Evolutionary conservation across 129 eudicot species (phyloP).

Genomic region (Chrysanthemum seticuspe): DNA sequence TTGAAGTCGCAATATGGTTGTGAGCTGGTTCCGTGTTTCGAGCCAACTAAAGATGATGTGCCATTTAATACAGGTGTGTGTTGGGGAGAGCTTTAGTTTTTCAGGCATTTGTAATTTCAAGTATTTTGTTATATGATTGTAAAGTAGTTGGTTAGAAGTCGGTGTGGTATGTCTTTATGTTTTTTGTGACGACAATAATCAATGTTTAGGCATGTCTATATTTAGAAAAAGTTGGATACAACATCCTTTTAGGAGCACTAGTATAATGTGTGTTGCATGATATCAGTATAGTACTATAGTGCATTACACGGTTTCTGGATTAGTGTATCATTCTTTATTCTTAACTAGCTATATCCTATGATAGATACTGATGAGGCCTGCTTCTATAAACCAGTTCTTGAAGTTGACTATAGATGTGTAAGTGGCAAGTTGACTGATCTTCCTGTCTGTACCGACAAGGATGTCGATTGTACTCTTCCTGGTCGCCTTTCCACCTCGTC

Average conservation of each 20-base stretch:
- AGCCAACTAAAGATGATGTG: slow-evolving; percentile 28
- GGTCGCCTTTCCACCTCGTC: slow-evolving; percentile 51
- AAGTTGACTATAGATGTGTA: slow-evolving; percentile 26
- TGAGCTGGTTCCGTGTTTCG: slow-evolving; percentile 36
- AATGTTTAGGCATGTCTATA: too few species aligned
- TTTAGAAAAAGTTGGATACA: too few species aligned
- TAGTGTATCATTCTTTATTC: slow-evolving; percentile 3
- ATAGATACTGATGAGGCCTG: slow-evolving; percentile 40
- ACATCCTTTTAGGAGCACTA: too few species aligned
- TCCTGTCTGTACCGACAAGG: slow-evolving; percentile 21
- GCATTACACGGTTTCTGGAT: not conserved
- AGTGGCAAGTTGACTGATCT: slow-evolving; percentile 30
- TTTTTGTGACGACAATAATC: too few species aligned
- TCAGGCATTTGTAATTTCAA: slow-evolving; percentile 16
- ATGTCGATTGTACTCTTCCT: slow-evolving; percentile 26
- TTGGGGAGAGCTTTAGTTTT: slow-evolving; percentile 18
- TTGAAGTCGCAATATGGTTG: slow-evolving; percentile 36
- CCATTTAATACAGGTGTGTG: slow-evolving; percentile 51
- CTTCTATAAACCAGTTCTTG: slow-evolving; percentile 24
- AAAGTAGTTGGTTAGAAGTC: too few species aligned
- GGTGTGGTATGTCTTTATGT: too few species aligned
- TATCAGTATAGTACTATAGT: not conserved
- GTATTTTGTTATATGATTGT: not conserved
- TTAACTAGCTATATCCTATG: slow-evolving; percentile 33
- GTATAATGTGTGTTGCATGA: not conserved